phyloP scores from a whole-genome alignment of 805 yeast genomes.

The Candida yuanshanica region DNA sequence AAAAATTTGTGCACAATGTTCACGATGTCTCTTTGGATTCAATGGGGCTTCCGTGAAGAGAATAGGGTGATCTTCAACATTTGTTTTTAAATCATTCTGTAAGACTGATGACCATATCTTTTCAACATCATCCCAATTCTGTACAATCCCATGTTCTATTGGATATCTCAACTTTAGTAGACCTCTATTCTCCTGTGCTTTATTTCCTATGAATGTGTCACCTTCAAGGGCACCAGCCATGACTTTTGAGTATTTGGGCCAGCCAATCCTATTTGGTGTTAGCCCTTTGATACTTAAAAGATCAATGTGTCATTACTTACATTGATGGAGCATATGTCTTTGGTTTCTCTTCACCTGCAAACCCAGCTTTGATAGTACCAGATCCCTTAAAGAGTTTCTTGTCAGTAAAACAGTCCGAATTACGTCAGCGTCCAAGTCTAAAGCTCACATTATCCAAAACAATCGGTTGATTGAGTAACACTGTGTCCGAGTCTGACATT shows the following conservation, averaged over 20 bases:
- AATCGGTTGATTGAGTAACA: slow-evolving; percentile 60
- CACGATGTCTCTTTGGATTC: slow-evolving; percentile 79
- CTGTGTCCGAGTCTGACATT: slow-evolving; percentile 9
- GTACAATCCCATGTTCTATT: slow-evolving; percentile 70
- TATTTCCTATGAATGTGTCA: slow-evolving; percentile 67
- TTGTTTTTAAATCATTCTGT: slow-evolving; percentile 47
- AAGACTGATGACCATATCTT: slow-evolving; percentile 68
- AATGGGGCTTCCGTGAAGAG: slow-evolving; percentile 86
- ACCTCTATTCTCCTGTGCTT: slow-evolving; percentile 75
- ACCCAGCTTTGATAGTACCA: slow-evolving; percentile 80
- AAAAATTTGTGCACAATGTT: slow-evolving; percentile 85
- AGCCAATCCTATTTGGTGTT: slow-evolving; percentile 45
- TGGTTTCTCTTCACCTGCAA: slow-evolving; percentile 89
- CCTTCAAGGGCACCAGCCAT: slow-evolving; percentile 70
- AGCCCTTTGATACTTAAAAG: not conserved
- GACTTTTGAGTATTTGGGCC: slow-evolving; percentile 76
- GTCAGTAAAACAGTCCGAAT: not conserved
- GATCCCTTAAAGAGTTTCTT: slow-evolving; percentile 48
- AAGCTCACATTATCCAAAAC: slow-evolving; percentile 58
- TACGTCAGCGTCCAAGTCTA: not conserved
- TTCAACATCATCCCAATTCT: slow-evolving; percentile 86
- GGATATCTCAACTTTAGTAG: slow-evolving; percentile 69
- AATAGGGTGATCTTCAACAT: slow-evolving; percentile 79
- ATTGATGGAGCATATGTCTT: slow-evolving; percentile 55
- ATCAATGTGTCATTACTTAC: slow-evolving; percentile 19